Evolutionary conservation across 441 rosid species (phyloP).

Genomic region (Pelargonium cotyledonis): DNA sequence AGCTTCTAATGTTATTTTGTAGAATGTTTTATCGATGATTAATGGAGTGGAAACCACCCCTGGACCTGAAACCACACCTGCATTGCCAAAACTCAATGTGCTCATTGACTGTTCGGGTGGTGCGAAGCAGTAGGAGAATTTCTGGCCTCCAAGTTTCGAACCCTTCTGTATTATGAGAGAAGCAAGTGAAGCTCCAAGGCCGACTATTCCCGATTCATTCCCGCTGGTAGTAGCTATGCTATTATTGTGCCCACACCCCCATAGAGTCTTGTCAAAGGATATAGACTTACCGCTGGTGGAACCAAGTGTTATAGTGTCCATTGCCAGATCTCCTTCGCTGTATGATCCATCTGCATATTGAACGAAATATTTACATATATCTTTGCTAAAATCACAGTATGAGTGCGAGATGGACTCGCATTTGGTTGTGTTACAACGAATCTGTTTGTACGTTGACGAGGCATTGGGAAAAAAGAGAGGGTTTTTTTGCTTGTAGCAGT

Average conservation of each 20-base stretch:
- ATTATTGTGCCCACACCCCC: conserved; percentile 26
- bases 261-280: neutral
- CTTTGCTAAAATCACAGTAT: neutral
- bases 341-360: conserved; percentile 24
- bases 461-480: conserved; percentile 22
- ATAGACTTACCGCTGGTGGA: conserved; percentile 18
- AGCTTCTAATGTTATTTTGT: conserved; percentile 29
- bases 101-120: conserved; percentile 19
- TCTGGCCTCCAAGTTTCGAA: conserved; percentile 17
- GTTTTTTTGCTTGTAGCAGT: conserved; percentile 20
- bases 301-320: conserved; percentile 21
- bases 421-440: conserved; percentile 17
- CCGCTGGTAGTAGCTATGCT: neutral
- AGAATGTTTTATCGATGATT: neutral
- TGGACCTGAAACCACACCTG: conserved; percentile 20
- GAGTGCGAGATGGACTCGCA: neutral
- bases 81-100: conserved; percentile 34
- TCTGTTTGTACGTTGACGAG: conserved; percentile 21
- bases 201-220: conserved; percentile 18
- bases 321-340: conserved; percentile 16
- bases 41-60: conserved; percentile 38
- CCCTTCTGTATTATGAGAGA: conserved; percentile 17
- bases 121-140: conserved; percentile 44
- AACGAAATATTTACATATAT: conserved; percentile 16
- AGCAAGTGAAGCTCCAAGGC: conserved; percentile 20